Base-by-base conservation (phyloP, 352 stramenopile genomes). In the Pythium sukuiense region DNA sequence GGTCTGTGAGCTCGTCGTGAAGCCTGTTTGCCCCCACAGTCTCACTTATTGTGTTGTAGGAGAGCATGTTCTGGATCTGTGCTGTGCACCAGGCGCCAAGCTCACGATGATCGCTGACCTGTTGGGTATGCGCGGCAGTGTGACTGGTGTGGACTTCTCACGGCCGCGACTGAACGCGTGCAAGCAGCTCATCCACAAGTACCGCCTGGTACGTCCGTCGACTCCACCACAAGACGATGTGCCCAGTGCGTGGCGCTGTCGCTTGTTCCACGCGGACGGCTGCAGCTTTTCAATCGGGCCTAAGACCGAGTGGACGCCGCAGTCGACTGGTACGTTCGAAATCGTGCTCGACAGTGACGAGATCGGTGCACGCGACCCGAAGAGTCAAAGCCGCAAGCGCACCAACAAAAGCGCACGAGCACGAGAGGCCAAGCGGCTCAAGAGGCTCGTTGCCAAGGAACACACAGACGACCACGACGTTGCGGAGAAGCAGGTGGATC, bases 21-120 rank as follows among this genome's bases (percentile, higher is more conserved):
- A 24, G 20, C 20, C 20, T 24, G 20, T 55, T 41, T 26, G 39
- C 5, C 32, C 26, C 32, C 26, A 12, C 14, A 20, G 26, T 48
- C 33, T 20, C 49, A 26, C 39, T 18, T 27, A 53, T 29, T 24
- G 20, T 50, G 6, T 32, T 56, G 30, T 32, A 69, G 81, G 87
- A 57, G 80, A 94, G 26, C 81, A 96, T 52, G 87, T 98, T 7
- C 76, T 99, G 43, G 95, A 99, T 79, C 73, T 98, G 59, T 99
- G 96, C 72, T 98, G 92, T 63, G 91, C 88, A 55, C 96, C 96
- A 14, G 94, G 96, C 12, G 80, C 92, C 30, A 98, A 98, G 54
- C 73, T 98, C n/a, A 89, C 85, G 37, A 92, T 94, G 79, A 91
- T 98, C 57, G 88, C 90, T 3, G 94, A 98, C 63, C 49, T 90